Evolutionary conservation across 2,329 filamentous ascomycete genomes (phyloP).

Genomic region (Botrytis medusae): DNA sequence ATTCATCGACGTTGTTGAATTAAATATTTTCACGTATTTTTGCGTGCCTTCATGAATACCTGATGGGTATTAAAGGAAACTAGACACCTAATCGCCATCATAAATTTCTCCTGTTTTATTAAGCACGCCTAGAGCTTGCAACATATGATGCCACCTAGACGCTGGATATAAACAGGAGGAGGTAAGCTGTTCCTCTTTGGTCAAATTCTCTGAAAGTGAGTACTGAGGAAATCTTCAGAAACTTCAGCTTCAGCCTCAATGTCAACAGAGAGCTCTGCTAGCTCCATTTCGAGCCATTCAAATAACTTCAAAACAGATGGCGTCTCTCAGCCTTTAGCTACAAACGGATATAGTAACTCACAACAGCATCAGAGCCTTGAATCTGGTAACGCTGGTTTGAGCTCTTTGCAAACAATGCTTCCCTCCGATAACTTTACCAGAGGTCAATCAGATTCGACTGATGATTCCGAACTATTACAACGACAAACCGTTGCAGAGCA

Average conservation of each 20-base stretch:
- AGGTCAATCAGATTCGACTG: neutral
- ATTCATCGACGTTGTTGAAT: neutral
- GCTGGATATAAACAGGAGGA: neutral
- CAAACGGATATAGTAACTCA: neutral
- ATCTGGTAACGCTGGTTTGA: neutral
- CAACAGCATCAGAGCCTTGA: neutral
- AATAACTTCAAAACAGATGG: neutral
- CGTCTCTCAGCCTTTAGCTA: neutral
- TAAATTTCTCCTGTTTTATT: neutral
- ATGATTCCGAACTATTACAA: neutral
- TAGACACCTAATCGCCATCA: neutral
- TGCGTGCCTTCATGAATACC: neutral
- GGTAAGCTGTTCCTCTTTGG: neutral
- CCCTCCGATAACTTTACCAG: neutral
- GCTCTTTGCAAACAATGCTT: slow-evolving; percentile 2
- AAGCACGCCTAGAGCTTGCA: neutral
- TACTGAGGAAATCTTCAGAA: neutral
- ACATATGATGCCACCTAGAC: neutral
- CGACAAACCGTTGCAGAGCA: neutral
- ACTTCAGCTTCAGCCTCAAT: neutral
- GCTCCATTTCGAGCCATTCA: neutral
- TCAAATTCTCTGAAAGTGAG: neutral
- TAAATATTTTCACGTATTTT: too few species aligned
- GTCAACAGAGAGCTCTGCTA: neutral
- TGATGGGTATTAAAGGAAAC: neutral